Conservation (phyloP, 139 green algal species). For the Nannochloris sp. region DNA sequence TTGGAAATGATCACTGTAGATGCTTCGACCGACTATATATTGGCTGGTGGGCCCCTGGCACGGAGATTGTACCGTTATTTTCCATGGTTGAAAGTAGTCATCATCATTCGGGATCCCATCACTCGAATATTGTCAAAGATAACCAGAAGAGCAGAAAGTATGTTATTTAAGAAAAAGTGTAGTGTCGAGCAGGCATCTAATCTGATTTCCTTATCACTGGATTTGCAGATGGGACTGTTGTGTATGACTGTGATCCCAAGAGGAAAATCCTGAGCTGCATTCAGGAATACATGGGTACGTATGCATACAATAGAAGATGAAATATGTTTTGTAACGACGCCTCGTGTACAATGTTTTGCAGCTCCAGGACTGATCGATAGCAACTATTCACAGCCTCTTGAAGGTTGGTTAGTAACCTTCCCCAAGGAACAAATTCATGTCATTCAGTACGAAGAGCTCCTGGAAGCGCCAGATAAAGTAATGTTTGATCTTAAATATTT, state of each 20-base stretch:
- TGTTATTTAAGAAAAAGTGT: background rate
- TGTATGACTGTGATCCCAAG: background rate
- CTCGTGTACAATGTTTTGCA: background rate
- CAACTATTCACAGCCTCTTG: slow-evolving; percentile 10
- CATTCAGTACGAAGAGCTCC: slow-evolving; percentile 10
- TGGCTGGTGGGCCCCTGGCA: background rate
- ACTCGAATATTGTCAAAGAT: slow-evolving; percentile 2
- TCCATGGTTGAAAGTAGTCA: slow-evolving; percentile 13
- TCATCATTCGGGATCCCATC: slow-evolving; percentile 5
- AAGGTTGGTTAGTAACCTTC: slow-evolving; percentile 5
- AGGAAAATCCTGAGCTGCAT: background rate
- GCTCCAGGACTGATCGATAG: slow-evolving; percentile 1
- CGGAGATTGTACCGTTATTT: slow-evolving; percentile 9
- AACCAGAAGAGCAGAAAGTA: background rate
- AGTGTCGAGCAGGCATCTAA: background rate
- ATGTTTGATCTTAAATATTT: slow-evolving; percentile 11
- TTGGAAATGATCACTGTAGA: slow-evolving; percentile 11
- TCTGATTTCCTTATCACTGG: background rate
- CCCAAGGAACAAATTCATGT: slow-evolving; percentile 5
- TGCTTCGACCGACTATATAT: slow-evolving; percentile 1
- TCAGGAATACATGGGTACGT: background rate
- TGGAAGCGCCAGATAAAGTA: slow-evolving; percentile 7
- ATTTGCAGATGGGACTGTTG: background rate
- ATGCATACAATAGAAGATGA: background rate
- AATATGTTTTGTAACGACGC: background rate